A percentile compares a stretch with the other conserved stretches of the same genome.
These are phyloP conservation scores for Pachysandra terminalis DNA, from an alignment of 164 flowering plant species.

Conservation along the genomic window DNA sequence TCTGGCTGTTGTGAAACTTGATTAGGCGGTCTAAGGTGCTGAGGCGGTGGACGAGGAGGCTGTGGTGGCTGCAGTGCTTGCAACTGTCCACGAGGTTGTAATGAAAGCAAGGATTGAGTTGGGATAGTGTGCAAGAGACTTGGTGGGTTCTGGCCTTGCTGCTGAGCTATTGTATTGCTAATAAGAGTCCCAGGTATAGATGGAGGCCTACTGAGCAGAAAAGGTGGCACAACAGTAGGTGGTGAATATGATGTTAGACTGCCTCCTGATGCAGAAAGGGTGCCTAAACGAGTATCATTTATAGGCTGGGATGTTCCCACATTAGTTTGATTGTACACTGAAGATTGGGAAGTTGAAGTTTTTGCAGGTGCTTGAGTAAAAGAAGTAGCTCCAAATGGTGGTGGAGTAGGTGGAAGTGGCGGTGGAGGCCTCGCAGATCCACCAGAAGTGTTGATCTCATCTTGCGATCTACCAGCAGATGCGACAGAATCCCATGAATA, in stretches of 20 bases:
- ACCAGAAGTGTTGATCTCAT: slow-evolving; percentile 28
- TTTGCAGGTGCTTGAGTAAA: slow-evolving; percentile 35
- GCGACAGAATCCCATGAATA: slow-evolving; percentile 45
- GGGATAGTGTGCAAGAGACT: slow-evolving; percentile 41
- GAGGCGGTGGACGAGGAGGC: slow-evolving; percentile 68
- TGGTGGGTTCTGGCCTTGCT: slow-evolving; percentile 44
- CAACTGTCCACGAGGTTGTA: slow-evolving; percentile 56
- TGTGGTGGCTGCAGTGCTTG: slow-evolving; percentile 92
- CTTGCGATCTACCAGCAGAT: slow-evolving; percentile 26
- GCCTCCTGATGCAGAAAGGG: slow-evolving; percentile 38
- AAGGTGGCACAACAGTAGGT: slow-evolving; percentile 40
- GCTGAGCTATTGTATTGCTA: slow-evolving; percentile 43
- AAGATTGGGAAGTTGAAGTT: slow-evolving; percentile 36
- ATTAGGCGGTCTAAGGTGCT: slow-evolving; percentile 62
- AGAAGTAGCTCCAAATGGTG: slow-evolving; percentile 58
- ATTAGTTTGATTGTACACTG: slow-evolving; percentile 38
- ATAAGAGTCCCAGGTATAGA: slow-evolving; percentile 43
- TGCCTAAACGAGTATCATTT: slow-evolving; percentile 34
- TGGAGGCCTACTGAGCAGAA: slow-evolving; percentile 49
- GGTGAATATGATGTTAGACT: slow-evolving; percentile 44
- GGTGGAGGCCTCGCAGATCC: slow-evolving; percentile 68
- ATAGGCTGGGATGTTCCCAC: slow-evolving; percentile 33
- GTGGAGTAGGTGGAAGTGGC: slow-evolving; percentile 92
- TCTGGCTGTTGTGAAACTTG: slow-evolving; percentile 60
- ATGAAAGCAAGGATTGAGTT: slow-evolving; percentile 39